Base-by-base conservation (phyloP, 768 basidiomycete genomes). In the Boletus rubroflammeus region DNA sequence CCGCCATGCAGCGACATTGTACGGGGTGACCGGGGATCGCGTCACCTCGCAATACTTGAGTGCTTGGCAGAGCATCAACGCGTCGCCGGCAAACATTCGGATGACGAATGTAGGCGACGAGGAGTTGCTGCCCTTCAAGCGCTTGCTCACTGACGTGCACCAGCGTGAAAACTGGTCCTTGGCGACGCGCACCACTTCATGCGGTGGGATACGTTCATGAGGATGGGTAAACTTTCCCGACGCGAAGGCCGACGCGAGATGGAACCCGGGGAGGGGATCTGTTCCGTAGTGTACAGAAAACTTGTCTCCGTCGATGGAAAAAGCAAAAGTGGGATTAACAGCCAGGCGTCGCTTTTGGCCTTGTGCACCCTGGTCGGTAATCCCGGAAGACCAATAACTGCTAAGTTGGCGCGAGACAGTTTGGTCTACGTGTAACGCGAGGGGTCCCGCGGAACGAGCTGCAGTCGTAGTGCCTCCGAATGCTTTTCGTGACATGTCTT, bases 1-100 rank as follows among this genome's bases (percentile, higher is more conserved):
- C 14, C 41, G 60, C 71, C 71, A 72, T 1, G 60, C 51, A 6
- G 66, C 59, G 34, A 62, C 47, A 11, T 56, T 36, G 42, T 67
- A 51, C 6, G 66, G 64, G 6, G 64, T 64, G 46, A 47, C 21
- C 6, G 51, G 47, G 9, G 55, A 62, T 10, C 1, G 50, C 0
- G 19, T 53, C 11, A 53, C 47, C 3, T 56, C 51, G 9, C 57
- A 62, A 19, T 60, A 60, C 25, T 55, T 62, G 28, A 64, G 51
- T 3, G 57, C 61, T 31, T 62, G 57, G 44, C 61, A 64, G 21
- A 71, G 58, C 50, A 31, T 39, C 56, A 69, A 58, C 26, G 58
- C 67, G 10, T 70, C 71, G 32, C 71, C 67, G 5, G 52, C 60
- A 43, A 61, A 69, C 58, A 69, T 61, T 34, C 71, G 60, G 31